Conservation (phyloP, 225 moss, liverwort and hornwort genomes). For the Ulota crispa region DNA sequence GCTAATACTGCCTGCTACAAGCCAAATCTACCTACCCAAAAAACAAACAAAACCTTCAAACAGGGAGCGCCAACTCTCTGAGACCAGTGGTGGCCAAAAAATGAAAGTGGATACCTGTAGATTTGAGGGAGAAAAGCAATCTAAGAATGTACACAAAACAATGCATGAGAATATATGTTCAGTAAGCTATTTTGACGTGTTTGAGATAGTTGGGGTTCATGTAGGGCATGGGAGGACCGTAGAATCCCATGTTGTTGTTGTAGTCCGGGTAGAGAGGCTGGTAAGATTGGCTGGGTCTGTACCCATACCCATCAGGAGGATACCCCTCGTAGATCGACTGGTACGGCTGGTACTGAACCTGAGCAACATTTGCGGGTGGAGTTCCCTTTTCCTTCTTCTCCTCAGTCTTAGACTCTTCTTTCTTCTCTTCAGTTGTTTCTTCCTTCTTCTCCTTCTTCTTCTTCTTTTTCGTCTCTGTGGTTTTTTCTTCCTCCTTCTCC, state of each 20-base stretch:
- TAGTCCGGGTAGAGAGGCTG: conserved; percentile 46
- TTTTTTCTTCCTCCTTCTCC: background rate
- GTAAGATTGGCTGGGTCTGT: conserved; percentile 46
- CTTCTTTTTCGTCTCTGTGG: background rate
- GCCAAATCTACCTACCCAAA: conserved; percentile 14
- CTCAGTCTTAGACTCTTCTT: conserved; percentile 6
- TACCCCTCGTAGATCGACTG: conserved; percentile 29
- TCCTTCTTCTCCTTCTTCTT: background rate
- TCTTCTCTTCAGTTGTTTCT: background rate
- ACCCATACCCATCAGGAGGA: conserved; percentile 24
- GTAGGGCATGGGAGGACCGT: conserved; percentile 30
- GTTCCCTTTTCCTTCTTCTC: background rate
- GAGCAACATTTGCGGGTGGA: conserved; percentile 11
- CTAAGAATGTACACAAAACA: conserved; percentile 25
- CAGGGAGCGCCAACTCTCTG: conserved; percentile 14
- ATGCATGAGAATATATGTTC: background rate
- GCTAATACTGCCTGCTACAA: conserved; percentile 32
- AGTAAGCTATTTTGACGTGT: conserved; percentile 54
- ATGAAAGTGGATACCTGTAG: background rate
- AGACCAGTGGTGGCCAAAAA: background rate
- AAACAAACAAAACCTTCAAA: background rate
- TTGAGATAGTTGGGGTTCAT: conserved; percentile 55
- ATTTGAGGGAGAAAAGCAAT: background rate
- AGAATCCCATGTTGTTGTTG: conserved; percentile 30
- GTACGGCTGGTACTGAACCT: conserved; percentile 33